These are phyloP conservation scores for Acacia concinna DNA, from an alignment of 331 rosid species.

Conservation along the genomic window DNA sequence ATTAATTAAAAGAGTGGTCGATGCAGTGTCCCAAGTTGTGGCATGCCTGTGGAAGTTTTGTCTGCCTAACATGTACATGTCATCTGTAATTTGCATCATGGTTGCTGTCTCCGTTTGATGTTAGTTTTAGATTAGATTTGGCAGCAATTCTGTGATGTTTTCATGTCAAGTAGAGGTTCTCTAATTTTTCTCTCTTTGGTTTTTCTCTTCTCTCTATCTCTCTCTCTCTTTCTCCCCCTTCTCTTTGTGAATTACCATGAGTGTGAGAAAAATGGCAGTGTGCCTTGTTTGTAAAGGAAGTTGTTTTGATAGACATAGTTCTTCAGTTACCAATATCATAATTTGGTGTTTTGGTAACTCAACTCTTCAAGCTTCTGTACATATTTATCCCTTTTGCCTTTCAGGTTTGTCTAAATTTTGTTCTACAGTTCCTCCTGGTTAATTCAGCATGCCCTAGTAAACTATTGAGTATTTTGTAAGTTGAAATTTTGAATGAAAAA, in stretches of 20 bases:
- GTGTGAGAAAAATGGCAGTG: slow-evolving; percentile 16
- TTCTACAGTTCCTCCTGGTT: neutral
- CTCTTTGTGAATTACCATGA: neutral
- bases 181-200: neutral
- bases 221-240: too few relatives aligned
- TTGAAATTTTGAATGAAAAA: too few relatives aligned
- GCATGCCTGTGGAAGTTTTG: slow-evolving; percentile 36
- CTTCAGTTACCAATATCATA: neutral
- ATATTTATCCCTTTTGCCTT: neutral
- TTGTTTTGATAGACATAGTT: slow-evolving; percentile 25
- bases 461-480: too few relatives aligned
- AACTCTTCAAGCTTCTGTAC: neutral
- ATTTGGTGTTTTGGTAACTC: slow-evolving; percentile 6
- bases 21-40: slow-evolving; percentile 31
- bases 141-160: slow-evolving; percentile 4
- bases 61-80: slow-evolving; percentile 35
- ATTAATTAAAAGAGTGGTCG: slow-evolving; percentile 17
- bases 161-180: slow-evolving; percentile 19
- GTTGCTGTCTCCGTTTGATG: slow-evolving; percentile 26
- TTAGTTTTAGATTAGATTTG: slow-evolving; percentile 28
- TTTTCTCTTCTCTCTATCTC: too few relatives aligned
- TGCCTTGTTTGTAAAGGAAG: slow-evolving; percentile 30
- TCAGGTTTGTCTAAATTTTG: neutral
- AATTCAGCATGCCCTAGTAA: neutral
- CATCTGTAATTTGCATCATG: slow-evolving; percentile 19